Evolutionary conservation across 1,139 yeast species (phyloP).

Genomic region (Candida dubliniensis): DNA sequence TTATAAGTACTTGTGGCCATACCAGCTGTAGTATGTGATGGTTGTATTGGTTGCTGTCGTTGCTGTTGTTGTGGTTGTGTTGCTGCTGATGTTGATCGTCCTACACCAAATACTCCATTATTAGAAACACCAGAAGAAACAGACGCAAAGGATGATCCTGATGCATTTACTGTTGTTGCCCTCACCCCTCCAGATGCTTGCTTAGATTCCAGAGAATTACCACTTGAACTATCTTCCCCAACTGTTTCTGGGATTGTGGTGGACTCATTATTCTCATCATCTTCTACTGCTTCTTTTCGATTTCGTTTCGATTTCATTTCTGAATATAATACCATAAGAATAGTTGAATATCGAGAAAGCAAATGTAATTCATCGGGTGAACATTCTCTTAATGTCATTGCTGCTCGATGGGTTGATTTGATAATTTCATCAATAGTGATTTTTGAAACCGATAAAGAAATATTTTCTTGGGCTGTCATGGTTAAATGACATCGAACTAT

Average conservation of each 20-base stretch:
- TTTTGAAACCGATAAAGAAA: slow-evolving; percentile 52
- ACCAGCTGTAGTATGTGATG: no score
- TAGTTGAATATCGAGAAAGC: slow-evolving; percentile 78
- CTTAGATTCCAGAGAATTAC: neutral
- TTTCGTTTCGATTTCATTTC: slow-evolving; percentile 56
- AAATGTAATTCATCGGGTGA: slow-evolving; percentile 89
- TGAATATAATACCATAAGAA: slow-evolving; percentile 72
- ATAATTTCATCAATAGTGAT: slow-evolving; percentile 73
- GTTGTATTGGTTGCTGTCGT: slow-evolving; percentile 1
- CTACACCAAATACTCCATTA: no score
- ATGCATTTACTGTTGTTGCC: neutral
- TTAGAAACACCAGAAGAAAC: no score
- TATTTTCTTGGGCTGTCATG: slow-evolving; percentile 50
- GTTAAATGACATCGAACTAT: slow-evolving; percentile 81
- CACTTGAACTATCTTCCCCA: neutral
- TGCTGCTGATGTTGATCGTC: no score
- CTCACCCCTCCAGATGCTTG: neutral
- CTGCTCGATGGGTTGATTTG: slow-evolving; percentile 67
- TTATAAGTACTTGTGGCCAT: no score
- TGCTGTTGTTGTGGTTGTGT: neutral
- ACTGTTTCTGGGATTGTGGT: neutral
- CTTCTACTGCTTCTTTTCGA: slow-evolving; percentile 9
- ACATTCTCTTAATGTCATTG: slow-evolving; percentile 73
- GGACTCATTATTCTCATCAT: slow-evolving; percentile 13
- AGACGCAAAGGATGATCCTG: no score